Base-by-base conservation (phyloP, 371 early-diverging fungal genomes). In the Fennellomyces sp. region DNA sequence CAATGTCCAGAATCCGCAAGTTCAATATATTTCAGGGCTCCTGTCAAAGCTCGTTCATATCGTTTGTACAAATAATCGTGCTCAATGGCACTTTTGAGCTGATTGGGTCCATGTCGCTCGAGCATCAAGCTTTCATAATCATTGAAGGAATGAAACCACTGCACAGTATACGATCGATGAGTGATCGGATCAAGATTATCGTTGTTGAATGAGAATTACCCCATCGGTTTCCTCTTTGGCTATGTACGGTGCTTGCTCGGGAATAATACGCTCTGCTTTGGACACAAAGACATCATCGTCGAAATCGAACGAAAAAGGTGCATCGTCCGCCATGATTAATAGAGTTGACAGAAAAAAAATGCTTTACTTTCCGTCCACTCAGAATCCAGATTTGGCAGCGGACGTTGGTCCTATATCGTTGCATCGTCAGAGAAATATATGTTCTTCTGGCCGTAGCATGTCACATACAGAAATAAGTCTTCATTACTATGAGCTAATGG, bases 211-310 rank as follows among this genome's bases (percentile, higher is more conserved):
- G n/a, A n/a, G n/a, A n/a, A n/a, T 68, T 68, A 75, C 80, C 33
- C 80, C 80, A 58, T 80, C 75, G 2, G 66, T 66, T 19, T 80
- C 80, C 10, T 75, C 51, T 48, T 80, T 80, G 8, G 77, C 75
- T 21, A 51, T 35, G 33, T 80, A 80, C 7, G 69, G 52, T 19
- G 61, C 56, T 55, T 64, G 60, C n/a, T 60, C 45, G 6, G 65
- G 60, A 10, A 61, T 55, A 10, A 54, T 51, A 35, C 58, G 52
- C 52, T 68, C 69, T 30, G 60, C 70, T 56, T 68, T 69, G 17
- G 65, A 65, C 17, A 60, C 33, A 56, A 80, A 80, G n/a, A 69
- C 72, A 56, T 76, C 75, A 41, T 76, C 80, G 61, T 76, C 77
- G 67, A 80, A 80, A 36, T 72, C 61, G 49, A 76, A 76, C n/a